Percentiles rank a stretch among this genome's conserved stretches.
These are phyloP conservation scores for Fusarium xylarioides DNA, from an alignment of 2,329 filamentous ascomycete species.

Conservation along the genomic window DNA sequence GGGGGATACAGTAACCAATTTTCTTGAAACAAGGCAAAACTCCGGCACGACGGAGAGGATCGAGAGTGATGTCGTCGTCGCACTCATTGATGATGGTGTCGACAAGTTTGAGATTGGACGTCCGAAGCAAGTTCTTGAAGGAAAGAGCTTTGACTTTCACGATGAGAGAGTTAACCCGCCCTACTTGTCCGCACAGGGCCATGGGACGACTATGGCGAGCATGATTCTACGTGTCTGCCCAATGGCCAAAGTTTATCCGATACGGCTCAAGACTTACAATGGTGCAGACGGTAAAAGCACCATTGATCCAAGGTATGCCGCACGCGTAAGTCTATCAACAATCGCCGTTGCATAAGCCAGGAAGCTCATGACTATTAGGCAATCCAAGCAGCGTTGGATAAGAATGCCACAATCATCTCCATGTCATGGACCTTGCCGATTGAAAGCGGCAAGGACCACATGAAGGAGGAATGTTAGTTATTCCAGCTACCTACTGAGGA, in stretches of 20 bases:
- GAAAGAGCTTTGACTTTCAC: background rate
- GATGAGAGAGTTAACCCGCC: background rate
- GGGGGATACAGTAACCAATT: background rate
- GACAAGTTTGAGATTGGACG: background rate
- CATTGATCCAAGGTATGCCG: background rate
- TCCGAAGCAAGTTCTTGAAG: background rate
- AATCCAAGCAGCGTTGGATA: too few relatives aligned
- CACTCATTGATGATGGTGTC: background rate
- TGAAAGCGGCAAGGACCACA: too few relatives aligned
- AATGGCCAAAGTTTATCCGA: background rate
- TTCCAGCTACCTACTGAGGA: rapidly evolving
- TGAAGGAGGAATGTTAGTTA: too few relatives aligned
- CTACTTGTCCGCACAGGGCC: background rate
- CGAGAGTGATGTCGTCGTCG: background rate
- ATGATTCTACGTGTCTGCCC: conserved; percentile 1
- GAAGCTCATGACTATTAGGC: too few relatives aligned
- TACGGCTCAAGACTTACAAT: background rate
- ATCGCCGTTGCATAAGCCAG: too few relatives aligned
- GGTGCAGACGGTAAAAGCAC: background rate
- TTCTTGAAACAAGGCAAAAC: background rate
- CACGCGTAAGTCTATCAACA: background rate
- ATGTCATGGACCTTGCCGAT: too few relatives aligned
- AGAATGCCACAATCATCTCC: too few relatives aligned
- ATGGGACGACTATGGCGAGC: background rate
- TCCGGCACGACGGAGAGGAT: background rate